Evolutionary conservation across 2,329 filamentous ascomycete species (phyloP).

Genomic region (Eutypella sp.): DNA sequence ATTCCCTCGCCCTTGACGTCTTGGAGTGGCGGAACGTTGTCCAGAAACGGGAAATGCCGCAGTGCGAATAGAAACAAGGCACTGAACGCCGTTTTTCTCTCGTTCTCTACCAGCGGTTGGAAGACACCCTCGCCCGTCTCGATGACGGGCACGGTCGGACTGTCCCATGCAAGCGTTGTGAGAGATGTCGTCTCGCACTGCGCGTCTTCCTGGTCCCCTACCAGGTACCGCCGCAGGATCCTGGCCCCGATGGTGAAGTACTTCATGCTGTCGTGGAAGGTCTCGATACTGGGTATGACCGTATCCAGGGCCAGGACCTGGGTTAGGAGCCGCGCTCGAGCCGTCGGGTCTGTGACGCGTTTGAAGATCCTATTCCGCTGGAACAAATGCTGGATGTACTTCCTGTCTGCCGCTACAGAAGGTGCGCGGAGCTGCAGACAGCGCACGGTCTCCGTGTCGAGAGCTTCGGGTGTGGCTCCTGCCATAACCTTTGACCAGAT

Average conservation of each 20-base stretch:
- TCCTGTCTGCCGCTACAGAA: neutral
- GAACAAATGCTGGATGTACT: constrained; percentile 1
- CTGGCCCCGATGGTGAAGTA: constrained; percentile 9
- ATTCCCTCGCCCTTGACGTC: too few species aligned
- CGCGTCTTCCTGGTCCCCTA: too few species aligned
- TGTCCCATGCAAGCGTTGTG: too few species aligned
- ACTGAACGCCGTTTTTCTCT: too few species aligned
- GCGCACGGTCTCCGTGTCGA: constrained; percentile 1
- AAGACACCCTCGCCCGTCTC: too few species aligned
- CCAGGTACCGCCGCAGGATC: constrained; percentile 8
- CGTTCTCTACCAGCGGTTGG: too few species aligned
- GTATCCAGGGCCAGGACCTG: constrained; percentile 8
- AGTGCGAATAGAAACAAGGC: too few species aligned
- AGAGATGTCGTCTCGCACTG: too few species aligned
- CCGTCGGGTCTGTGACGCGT: constrained; percentile 2
- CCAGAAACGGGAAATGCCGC: too few species aligned
- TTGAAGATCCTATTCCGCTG: constrained; percentile 8
- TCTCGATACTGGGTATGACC: constrained; percentile 13
- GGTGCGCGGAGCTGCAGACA: neutral
- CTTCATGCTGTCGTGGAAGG: constrained; percentile 14
- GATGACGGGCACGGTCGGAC: too few species aligned
- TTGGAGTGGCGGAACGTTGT: too few species aligned
- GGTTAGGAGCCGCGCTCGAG: constrained; percentile 5
- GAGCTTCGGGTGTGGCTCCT: too few species aligned
- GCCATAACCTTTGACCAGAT: neutral